A percentile compares a stretch with the other conserved stretches of the same genome.
Evolutionary conservation across 176 grass and related monocot genomes (phyloP).

Genomic region (Dendrocalamus sinicus): DNA sequence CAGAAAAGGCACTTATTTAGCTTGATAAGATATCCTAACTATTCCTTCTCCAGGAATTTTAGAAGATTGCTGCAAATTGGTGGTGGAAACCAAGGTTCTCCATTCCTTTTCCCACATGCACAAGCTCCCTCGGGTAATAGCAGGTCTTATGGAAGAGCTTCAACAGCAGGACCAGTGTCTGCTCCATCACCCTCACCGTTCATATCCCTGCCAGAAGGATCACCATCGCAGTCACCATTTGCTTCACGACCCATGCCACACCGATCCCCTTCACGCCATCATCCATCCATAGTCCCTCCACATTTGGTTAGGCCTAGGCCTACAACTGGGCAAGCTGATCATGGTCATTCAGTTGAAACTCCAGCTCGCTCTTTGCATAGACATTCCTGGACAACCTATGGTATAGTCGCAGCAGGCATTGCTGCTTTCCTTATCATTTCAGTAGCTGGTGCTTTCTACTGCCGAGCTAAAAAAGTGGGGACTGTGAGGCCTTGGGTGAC

Average conservation of each 20-base stretch:
- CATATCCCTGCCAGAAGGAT: constrained; percentile 28
- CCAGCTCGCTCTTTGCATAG: constrained; percentile 19
- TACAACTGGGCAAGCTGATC: constrained; percentile 27
- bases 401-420: constrained; percentile 42
- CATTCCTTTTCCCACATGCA: constrained; percentile 19
- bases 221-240: constrained; percentile 36
- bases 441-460: constrained; percentile 52
- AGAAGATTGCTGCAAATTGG: constrained; percentile 53
- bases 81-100: constrained; percentile 37
- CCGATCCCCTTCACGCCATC: constrained; percentile 33
- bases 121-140: constrained; percentile 22
- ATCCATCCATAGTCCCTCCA: constrained; percentile 32
- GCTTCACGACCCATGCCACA: constrained; percentile 33
- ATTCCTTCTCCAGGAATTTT: constrained; percentile 34
- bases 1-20: constrained; percentile 14
- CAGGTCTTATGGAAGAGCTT: constrained; percentile 25
- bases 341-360: constrained; percentile 25
- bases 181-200: constrained; percentile 48
- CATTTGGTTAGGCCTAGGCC: constrained; percentile 37
- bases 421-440: constrained; percentile 53
- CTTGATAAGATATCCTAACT: constrained; percentile 21
- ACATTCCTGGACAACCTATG: constrained; percentile 43
- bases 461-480: constrained; percentile 60
- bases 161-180: constrained; percentile 39
- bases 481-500: constrained; percentile 85